Percentiles rank a stretch among this genome's conserved stretches.
Evolutionary conservation across 2,329 filamentous ascomycete species (phyloP).

Genomic region (Ophiocordyceps camponoti-leonardi): DNA sequence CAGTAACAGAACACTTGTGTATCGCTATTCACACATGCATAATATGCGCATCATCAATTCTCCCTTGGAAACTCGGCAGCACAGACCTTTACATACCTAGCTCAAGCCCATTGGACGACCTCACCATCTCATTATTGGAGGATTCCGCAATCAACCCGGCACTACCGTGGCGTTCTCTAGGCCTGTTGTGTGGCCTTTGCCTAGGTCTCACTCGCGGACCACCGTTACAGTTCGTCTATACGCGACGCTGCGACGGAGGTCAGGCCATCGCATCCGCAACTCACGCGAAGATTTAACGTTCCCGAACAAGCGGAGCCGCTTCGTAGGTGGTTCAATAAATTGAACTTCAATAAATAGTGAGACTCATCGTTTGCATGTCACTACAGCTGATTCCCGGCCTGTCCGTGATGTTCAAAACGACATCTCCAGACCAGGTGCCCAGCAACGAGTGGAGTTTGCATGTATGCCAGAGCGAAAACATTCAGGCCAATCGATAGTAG

Average conservation of each 20-base stretch:
- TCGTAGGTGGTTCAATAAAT: no score
- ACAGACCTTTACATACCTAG: not conserved
- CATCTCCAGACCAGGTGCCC: constrained; percentile 36
- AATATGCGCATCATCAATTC: no score
- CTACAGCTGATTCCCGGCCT: constrained; percentile 43
- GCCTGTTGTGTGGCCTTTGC: not conserved
- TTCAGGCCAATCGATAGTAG: constrained; percentile 27
- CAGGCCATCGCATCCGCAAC: no score
- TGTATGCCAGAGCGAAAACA: constrained; percentile 43
- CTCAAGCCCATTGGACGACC: not conserved
- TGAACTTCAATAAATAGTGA: not conserved
- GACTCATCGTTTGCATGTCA: constrained; percentile 18
- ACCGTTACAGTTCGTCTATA: no score
- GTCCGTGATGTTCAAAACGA: constrained; percentile 35
- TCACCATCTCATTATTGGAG: not conserved
- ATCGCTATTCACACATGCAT: no score
- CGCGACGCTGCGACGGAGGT: no score
- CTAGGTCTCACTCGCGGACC: no score
- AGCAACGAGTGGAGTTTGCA: constrained; percentile 30
- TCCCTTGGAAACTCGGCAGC: not conserved
- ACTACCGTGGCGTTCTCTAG: not conserved
- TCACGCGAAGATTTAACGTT: no score
- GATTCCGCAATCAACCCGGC: not conserved
- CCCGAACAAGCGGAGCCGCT: no score
- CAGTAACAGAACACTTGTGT: no score